A percentile compares a stretch with the other conserved stretches of the same genome.
These are phyloP conservation scores for Marchantia polymorpha DNA, from an alignment of 225 moss, liverwort and hornwort species.

Conservation along the genomic window DNA sequence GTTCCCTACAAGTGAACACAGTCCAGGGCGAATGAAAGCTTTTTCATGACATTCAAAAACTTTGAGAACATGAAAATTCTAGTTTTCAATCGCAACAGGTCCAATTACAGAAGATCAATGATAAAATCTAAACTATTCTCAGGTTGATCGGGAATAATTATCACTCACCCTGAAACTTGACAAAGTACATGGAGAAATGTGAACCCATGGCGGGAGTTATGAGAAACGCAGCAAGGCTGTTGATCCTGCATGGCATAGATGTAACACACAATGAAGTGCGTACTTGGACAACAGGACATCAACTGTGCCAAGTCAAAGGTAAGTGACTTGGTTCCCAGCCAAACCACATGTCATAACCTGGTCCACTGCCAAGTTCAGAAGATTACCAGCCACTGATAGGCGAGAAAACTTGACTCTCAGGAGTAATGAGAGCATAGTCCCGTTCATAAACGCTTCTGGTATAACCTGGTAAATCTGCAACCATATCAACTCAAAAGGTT, in stretches of 20 bases:
- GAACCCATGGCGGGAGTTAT: constrained; percentile 96
- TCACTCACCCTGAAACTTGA: constrained; percentile 72
- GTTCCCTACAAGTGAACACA: constrained; percentile 53
- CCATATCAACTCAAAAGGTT: background rate
- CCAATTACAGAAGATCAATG: too few species aligned
- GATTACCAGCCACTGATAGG: constrained; percentile 80
- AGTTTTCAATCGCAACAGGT: background rate
- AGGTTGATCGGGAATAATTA: background rate
- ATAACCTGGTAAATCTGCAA: constrained; percentile 88
- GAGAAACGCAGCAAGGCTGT: constrained; percentile 76
- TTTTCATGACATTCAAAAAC: too few species aligned
- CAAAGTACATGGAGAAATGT: constrained; percentile 97
- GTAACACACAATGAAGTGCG: background rate
- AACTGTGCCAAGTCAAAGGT: background rate
- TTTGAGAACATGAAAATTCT: too few species aligned
- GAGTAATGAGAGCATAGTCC: constrained; percentile 93
- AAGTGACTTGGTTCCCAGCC: background rate
- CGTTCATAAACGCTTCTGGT: constrained; percentile 88
- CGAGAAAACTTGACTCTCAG: constrained; percentile 92
- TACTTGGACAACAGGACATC: background rate
- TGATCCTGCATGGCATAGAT: constrained; percentile 47
- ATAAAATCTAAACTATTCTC: background rate
- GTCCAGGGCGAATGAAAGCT: background rate
- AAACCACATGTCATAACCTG: background rate
- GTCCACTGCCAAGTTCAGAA: background rate